phyloP scores from a whole-genome alignment of 164 flowering plant genomes.

The Macadamia integrifolia region DNA sequence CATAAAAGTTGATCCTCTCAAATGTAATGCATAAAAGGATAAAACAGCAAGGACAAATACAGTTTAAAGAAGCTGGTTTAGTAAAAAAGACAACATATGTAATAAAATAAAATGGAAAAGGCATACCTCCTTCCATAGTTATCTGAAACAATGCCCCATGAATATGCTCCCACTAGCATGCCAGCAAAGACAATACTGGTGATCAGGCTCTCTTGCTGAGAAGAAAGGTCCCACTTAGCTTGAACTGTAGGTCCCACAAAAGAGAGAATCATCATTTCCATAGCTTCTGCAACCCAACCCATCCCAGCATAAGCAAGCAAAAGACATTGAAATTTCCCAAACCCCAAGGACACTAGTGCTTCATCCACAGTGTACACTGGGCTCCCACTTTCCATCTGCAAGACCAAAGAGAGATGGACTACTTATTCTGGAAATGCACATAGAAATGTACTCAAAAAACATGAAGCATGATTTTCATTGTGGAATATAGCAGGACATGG shows the following conservation, averaged over 20 bases:
- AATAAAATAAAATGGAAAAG: conserved; percentile 1
- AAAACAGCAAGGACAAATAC: neutral
- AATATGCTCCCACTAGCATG: conserved; percentile 82
- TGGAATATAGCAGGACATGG: neutral
- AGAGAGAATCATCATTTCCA: conserved; percentile 96
- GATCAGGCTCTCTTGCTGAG: conserved; percentile 64
- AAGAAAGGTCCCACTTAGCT: conserved; percentile 68
- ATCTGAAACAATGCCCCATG: conserved; percentile 90
- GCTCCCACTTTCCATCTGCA: conserved; percentile 44
- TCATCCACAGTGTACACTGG: conserved; percentile 66
- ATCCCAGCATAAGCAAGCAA: conserved; percentile 84
- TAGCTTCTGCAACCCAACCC: conserved; percentile 85
- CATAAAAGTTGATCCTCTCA: neutral
- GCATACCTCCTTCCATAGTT: conserved; percentile 63
- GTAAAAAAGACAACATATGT: neutral
- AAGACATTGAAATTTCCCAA: conserved; percentile 71
- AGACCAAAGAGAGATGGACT: conserved; percentile 1
- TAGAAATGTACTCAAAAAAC: neutral
- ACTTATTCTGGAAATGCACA: neutral
- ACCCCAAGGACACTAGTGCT: conserved; percentile 64
- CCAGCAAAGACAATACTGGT: conserved; percentile 87
- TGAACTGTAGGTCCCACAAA: conserved; percentile 85
- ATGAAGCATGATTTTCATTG: neutral
- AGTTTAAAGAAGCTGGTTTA: neutral
- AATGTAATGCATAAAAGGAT: neutral